These are phyloP conservation scores for Pseudopyricularia cyperi DNA, from an alignment of 2,329 filamentous ascomycete genomes.

Conservation along the genomic window DNA sequence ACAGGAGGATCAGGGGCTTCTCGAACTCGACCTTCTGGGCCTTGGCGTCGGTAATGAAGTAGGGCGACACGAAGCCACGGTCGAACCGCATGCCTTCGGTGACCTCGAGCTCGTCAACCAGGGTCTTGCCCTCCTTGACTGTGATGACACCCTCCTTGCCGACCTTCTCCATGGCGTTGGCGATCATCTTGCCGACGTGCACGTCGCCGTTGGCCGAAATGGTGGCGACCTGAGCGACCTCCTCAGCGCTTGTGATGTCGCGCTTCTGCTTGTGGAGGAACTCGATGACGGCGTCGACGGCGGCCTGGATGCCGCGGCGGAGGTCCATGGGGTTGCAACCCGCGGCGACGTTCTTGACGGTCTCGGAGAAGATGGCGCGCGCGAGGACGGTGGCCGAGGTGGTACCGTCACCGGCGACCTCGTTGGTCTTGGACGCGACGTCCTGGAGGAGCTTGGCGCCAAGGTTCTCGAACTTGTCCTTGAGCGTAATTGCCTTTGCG, in stretches of 20 bases:
- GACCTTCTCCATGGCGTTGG: constrained; percentile 99
- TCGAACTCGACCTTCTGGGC: constrained; percentile 98
- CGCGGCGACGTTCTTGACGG: constrained; percentile 97
- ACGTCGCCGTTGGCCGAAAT: constrained; percentile 96
- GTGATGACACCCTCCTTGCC: constrained; percentile 99
- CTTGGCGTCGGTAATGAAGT: constrained; percentile 99
- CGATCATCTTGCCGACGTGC: constrained; percentile 90
- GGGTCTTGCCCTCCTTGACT: constrained; percentile 99
- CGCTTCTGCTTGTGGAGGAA: constrained; percentile 93
- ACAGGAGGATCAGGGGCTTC: constrained; percentile 96
- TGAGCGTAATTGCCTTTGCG: constrained; percentile 76
- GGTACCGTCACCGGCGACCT: constrained; percentile 95
- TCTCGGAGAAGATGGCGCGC: constrained; percentile 98
- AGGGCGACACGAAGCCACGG: constrained; percentile 94
- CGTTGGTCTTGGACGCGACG: constrained; percentile 98
- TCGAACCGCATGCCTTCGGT: constrained; percentile 99
- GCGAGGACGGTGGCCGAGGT: constrained; percentile 96
- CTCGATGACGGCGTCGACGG: constrained; percentile 87
- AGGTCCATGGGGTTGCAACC: constrained; percentile 99
- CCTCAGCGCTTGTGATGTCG: constrained; percentile 92
- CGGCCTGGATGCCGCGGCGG: constrained; percentile 90
- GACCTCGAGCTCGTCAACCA: constrained; percentile 93
- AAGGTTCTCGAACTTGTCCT: constrained; percentile 99
- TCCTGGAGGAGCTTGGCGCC: constrained; percentile 94
- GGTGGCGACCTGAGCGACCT: constrained; percentile 96